phyloP scores from a whole-genome alignment of 2,329 filamentous ascomycete species.

The Polychaeton citri region DNA sequence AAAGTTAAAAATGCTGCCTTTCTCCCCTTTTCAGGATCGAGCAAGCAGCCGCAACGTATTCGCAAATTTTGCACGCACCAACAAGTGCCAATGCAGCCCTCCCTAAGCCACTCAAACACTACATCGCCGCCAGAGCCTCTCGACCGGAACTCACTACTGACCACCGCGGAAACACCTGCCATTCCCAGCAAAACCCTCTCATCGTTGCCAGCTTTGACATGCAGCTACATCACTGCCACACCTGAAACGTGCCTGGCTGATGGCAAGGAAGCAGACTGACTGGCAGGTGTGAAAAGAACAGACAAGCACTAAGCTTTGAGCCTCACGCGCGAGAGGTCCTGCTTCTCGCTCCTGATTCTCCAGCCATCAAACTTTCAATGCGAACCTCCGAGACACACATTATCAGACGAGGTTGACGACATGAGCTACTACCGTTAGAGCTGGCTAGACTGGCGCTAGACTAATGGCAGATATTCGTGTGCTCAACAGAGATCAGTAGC shows the following conservation, averaged over 20 bases:
- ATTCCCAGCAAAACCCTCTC: too few relatives aligned
- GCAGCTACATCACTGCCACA: too few relatives aligned
- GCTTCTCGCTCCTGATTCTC: slow-evolving; percentile 22
- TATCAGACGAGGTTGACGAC: background rate
- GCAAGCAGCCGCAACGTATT: background rate
- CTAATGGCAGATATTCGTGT: background rate
- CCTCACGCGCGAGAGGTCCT: slow-evolving; percentile 86
- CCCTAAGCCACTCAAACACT: background rate
- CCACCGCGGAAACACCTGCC: background rate
- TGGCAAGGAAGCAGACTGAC: slow-evolving; percentile 4
- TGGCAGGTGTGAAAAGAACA: slow-evolving; percentile 26
- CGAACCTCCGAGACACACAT: background rate
- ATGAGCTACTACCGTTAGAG: too few relatives aligned
- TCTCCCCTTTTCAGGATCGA: background rate
- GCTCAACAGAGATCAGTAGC: background rate
- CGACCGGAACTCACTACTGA: background rate
- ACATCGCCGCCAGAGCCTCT: background rate
- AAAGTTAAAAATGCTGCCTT: background rate
- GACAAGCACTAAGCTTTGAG: slow-evolving; percentile 92
- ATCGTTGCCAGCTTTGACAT: too few relatives aligned
- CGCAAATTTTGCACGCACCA: too few relatives aligned
- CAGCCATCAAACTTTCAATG: slow-evolving; percentile 1
- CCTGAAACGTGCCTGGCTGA: too few relatives aligned
- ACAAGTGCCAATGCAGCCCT: background rate
- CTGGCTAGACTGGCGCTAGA: too few relatives aligned